Conservation (phyloP, 768 basidiomycete species). For the Rhodocollybia butyracea region DNA sequence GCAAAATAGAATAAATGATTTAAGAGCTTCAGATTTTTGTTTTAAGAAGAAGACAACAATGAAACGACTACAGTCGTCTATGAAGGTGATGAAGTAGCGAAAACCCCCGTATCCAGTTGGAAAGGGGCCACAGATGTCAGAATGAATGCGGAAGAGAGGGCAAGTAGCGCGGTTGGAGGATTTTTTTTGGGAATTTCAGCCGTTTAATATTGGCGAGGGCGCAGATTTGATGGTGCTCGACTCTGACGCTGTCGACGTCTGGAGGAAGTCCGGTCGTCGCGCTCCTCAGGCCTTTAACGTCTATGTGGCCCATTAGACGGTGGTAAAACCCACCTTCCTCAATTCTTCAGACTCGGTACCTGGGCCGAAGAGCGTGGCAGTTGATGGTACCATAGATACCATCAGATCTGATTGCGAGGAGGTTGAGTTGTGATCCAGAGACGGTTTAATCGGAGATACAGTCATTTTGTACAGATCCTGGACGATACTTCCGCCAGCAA, state of each 20-base stretch:
- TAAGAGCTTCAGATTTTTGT: neutral
- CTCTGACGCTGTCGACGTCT: too few species aligned
- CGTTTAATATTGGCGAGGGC: too few species aligned
- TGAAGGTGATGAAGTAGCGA: constrained; percentile 22
- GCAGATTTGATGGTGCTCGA: too few species aligned
- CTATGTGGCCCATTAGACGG: constrained; percentile 15
- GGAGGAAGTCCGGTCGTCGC: constrained; percentile 11
- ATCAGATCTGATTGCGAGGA: too few species aligned
- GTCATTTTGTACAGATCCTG: neutral
- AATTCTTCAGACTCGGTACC: neutral
- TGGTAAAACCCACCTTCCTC: neutral
- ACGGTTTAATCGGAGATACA: too few species aligned
- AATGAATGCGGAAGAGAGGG: constrained; percentile 14
- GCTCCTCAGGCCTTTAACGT: constrained; percentile 16
- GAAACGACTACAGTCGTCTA: constrained; percentile 18
- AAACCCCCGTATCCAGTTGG: constrained; percentile 8
- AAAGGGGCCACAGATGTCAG: constrained; percentile 15
- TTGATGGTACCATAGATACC: neutral
- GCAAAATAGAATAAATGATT: constrained; percentile 10
- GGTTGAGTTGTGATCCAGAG: too few species aligned
- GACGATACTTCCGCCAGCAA: neutral
- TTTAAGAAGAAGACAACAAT: constrained; percentile 3
- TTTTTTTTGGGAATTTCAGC: too few species aligned
- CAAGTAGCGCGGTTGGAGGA: too few species aligned
- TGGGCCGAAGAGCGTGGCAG: neutral